phyloP scores from a whole-genome alignment of 140 eudicot genomes.

The Erigeron philadelphicus region DNA sequence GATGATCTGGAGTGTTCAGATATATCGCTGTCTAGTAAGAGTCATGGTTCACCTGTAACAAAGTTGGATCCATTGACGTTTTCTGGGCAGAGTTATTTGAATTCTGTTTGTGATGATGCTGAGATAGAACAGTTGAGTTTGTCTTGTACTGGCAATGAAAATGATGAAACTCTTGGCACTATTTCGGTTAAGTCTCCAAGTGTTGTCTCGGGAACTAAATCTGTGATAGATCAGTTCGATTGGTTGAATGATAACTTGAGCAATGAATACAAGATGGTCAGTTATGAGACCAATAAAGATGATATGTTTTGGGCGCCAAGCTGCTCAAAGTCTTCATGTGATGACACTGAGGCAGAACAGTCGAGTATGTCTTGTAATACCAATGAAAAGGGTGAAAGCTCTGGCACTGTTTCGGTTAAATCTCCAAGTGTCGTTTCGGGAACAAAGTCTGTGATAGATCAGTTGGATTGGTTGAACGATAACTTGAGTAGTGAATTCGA shows the following conservation, averaged over 20 bases:
- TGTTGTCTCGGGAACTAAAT: conserved; percentile 13
- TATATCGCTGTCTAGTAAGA: conserved; percentile 10
- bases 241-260: background rate
- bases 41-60: conserved; percentile 19
- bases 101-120: conserved; percentile 24
- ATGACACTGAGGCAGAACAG: conserved; percentile 30
- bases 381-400: conserved; percentile 12
- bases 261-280: background rate
- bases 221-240: conserved; percentile 14
- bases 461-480: conserved; percentile 5
- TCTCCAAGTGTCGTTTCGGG: conserved; percentile 10
- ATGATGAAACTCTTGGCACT: conserved; percentile 1
- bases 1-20: conserved; percentile 36
- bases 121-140: conserved; percentile 23
- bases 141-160: conserved; percentile 3
- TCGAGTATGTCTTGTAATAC: background rate
- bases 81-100: conserved; percentile 15
- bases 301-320: background rate
- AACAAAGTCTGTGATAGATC: conserved; percentile 17
- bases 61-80: conserved; percentile 24
- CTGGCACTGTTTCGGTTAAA: background rate
- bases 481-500: background rate
- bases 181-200: conserved; percentile 9
- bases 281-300: background rate
- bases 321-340: conserved; percentile 21